phyloP scores from a whole-genome alignment of 306 rosid genomes.

The Cucumis cinereus region DNA sequence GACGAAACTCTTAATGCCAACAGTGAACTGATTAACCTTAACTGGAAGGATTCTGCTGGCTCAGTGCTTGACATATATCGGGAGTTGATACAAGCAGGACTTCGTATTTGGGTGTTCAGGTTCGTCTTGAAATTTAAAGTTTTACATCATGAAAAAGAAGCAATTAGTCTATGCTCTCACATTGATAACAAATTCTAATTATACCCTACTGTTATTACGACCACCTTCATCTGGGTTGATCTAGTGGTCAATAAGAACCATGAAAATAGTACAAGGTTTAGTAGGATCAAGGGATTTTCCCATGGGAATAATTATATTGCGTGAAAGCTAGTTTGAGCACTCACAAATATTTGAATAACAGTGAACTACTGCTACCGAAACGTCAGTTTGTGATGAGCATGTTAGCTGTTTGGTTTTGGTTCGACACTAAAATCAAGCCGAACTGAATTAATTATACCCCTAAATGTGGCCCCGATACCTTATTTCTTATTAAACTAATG shows the following conservation, averaged over 20 bases:
- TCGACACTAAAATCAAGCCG: neutral
- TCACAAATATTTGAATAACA: no score
- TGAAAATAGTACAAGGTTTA: no score
- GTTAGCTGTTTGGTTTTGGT: neutral
- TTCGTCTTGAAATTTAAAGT: constrained; percentile 10
- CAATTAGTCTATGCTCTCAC: neutral
- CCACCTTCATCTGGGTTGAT: no score
- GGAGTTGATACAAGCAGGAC: constrained; percentile 52
- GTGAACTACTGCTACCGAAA: no score
- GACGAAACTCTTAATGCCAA: constrained; percentile 1
- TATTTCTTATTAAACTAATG: neutral
- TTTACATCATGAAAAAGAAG: neutral
- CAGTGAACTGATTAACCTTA: constrained; percentile 16
- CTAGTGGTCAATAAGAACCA: no score
- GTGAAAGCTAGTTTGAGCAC: no score
- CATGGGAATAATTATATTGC: no score
- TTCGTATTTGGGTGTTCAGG: constrained; percentile 91
- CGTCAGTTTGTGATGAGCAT: no score
- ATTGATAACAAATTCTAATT: neutral
- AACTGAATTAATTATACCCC: neutral
- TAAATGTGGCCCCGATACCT: neutral
- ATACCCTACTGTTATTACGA: neutral
- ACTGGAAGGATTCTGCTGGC: constrained; percentile 77
- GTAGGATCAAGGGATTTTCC: no score
- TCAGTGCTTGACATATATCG: constrained; percentile 56